These are phyloP conservation scores for Pugionium dolabratum DNA, from an alignment of 345 rosid species.

Conservation along the genomic window DNA sequence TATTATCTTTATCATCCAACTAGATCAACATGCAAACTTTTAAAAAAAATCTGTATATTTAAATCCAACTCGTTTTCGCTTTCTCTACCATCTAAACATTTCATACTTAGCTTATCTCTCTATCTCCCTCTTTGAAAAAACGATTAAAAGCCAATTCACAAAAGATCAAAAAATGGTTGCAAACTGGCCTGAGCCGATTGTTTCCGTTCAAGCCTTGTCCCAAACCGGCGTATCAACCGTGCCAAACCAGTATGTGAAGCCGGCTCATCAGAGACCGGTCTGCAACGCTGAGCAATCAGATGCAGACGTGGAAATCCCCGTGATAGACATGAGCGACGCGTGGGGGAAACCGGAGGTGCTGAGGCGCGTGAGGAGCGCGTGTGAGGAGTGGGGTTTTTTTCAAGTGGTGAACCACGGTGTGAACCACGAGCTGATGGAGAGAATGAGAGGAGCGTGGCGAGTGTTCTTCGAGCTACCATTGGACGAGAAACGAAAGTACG, in stretches of 20 bases:
- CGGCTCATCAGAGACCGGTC: constrained; percentile 52
- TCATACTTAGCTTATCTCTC: not conserved
- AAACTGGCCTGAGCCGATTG: constrained; percentile 89
- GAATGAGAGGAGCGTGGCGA: constrained; percentile 58
- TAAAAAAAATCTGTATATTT: not conserved
- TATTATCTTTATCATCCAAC: constrained; percentile 13
- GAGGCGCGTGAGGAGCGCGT: constrained; percentile 49
- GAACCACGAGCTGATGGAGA: constrained; percentile 52
- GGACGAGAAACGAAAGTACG: constrained; percentile 59
- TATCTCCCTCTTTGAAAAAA: not conserved
- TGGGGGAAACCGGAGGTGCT: constrained; percentile 36
- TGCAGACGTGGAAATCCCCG: constrained; percentile 49
- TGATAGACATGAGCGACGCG: constrained; percentile 53
- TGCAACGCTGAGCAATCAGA: not conserved
- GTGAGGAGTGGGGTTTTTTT: constrained; percentile 89
- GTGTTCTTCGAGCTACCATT: constrained; percentile 74
- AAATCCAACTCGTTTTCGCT: constrained; percentile 16
- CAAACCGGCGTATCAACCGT: constrained; percentile 54
- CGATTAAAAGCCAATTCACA: not conserved
- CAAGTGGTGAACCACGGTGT: constrained; percentile 94
- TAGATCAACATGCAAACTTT: constrained; percentile 25
- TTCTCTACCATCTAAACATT: constrained; percentile 28
- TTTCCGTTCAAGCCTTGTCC: constrained; percentile 79
- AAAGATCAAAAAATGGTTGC: constrained; percentile 25
- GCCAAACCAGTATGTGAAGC: constrained; percentile 70